A percentile compares a stretch with the other conserved stretches of the same genome.
Conservation (phyloP, 805 yeast species). For the Saturnispora bothae region DNA sequence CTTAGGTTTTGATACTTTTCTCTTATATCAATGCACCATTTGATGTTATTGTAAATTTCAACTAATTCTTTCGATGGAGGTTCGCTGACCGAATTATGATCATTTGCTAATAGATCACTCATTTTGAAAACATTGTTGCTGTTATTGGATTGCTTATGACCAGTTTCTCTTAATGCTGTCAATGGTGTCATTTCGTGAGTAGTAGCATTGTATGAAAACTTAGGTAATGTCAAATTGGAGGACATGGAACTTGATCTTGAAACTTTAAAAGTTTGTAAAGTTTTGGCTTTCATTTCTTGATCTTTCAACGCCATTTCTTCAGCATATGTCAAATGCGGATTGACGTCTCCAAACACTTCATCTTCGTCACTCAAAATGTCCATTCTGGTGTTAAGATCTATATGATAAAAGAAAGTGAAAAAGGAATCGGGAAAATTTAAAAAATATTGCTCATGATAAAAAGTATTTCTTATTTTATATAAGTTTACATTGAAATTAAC, state of each 20-base stretch:
- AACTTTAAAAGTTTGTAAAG: conserved; percentile 36
- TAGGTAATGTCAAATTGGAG: conserved; percentile 12
- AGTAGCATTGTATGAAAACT: conserved; percentile 21
- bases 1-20: conserved; percentile 65
- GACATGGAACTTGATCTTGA: conserved; percentile 20
- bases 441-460: background rate
- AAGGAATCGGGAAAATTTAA: background rate
- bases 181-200: conserved; percentile 18
- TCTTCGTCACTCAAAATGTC: conserved; percentile 8
- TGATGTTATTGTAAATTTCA: conserved; percentile 51
- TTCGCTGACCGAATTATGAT: conserved; percentile 40
- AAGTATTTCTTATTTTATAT: too few relatives aligned
- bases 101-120: conserved; percentile 37
- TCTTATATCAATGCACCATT: conserved; percentile 61
- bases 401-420: background rate
- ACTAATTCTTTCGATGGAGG: conserved; percentile 60
- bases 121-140: conserved; percentile 29
- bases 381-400: background rate
- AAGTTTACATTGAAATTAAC: background rate
- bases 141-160: too few relatives aligned
- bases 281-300: conserved; percentile 55
- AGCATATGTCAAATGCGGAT: conserved; percentile 50
- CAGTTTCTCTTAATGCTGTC: conserved; percentile 14
- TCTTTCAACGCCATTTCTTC: conserved; percentile 57
- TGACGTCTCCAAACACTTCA: conserved; percentile 6